Base-by-base conservation (phyloP, 306 rosid species). In the Prunus armeniaca region DNA sequence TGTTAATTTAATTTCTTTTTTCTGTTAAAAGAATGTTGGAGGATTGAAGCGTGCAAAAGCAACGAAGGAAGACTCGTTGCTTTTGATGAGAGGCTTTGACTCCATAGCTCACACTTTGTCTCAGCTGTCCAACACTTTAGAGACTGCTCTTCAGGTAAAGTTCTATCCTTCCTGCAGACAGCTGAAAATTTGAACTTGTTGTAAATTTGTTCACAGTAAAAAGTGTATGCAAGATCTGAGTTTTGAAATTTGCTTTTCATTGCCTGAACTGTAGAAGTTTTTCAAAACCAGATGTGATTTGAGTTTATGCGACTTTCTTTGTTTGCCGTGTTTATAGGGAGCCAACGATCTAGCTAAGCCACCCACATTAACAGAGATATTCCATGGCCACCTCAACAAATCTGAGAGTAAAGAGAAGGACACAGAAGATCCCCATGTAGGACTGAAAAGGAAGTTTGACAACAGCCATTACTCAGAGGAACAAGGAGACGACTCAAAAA, bases 11-110 rank as follows among this genome's bases (percentile, higher is more conserved):
- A 60, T 9, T 58, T 7, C 6, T 2, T 27, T 45, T 68, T 49
- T 4, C 7, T 10, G 6, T 8, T 14, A 27, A 6, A 65, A 90
- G 96, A 84, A 72, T 70, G 85, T 11, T 2, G 71, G 77, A 54
- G 84, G 73, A 46, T 54, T 77, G 27, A 84, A 84, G 30, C 64
- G 71, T 51, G 73, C 86, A 0, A 84, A 82, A 50, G 57, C 74
- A 19, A 80, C 86, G 85, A 91, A 88, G 88, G 93, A 92, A 71
- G 94, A 90, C 67, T 82, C 98, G 0, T 34, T 87, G 89, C 90
- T 92, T 68, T 82, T 92, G 78, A 77, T 95, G 12, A 82, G 98
- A 86, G 99, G 99, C 50, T 95, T 95, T 78, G 97, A 92, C 63
- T 92, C 98, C 11, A 80, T 96, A 65, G 83, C 96, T 43, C 78